Evolutionary conservation across 306 rosid genomes (phyloP), one percentile per base, ranked within the genome.

Genomic region (Arachis hypogaea): DNA sequence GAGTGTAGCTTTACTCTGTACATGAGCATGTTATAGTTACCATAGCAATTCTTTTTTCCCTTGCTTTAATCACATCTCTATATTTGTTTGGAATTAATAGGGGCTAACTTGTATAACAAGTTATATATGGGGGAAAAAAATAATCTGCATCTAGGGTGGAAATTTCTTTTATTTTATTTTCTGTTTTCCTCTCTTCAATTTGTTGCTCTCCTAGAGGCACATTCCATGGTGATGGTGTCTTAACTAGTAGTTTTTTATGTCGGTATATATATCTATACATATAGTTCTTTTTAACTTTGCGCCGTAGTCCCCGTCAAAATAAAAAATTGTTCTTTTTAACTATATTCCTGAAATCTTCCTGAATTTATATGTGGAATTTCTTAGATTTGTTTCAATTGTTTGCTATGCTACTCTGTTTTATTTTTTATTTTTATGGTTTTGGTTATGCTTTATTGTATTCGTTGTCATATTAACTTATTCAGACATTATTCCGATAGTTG

Each of bases 401-500:
- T 70, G 56, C 43, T 68, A 18, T 68, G 22, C 43, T 50, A 43
- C 3, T 67, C 66, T 56, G 46, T 62, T 45, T 47, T 22, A 72
- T 72, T 38, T 68, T 75, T 44, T 30, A 33, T 28, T 68, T 58
- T 75, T 72, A 66, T 72, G 9, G 41, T 73, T 60, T 16, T 62
- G 18, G 66, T 58, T 75, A 16, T 77, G 59, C 57, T 44, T 68
- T 73, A 43, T 62, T 56, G 41, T 38, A 71, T 55, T 62, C 56
- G n/a, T 22, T 22, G 28, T 22, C 28, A 22, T 22, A 22, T 68
- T 61, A 38, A 51, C 12, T 61, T 68, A 75, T 33, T 56, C 49
- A 68, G 63, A 68, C 68, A 46, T 78, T 78, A 11, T 69, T 82
- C 74, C 86, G 84, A 76, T 92, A 95, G 99, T 77, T 95, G 99